phyloP scores from a whole-genome alignment of 2,329 filamentous ascomycete species.

The Diaporthe amygdali region DNA sequence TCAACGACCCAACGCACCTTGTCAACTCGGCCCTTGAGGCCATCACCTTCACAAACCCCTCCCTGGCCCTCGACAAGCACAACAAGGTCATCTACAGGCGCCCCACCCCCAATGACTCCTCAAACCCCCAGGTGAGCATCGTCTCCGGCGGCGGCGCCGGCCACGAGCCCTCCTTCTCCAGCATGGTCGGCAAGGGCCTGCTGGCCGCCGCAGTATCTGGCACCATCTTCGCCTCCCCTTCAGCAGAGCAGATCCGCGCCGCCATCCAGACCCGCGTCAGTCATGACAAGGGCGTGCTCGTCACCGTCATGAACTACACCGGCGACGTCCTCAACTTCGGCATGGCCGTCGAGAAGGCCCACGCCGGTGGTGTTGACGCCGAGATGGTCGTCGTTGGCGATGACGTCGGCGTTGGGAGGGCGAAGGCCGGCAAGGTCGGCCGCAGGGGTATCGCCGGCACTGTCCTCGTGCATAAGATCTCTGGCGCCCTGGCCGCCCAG shows the following conservation, averaged over 20 bases:
- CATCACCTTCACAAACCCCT: conserved; percentile 84
- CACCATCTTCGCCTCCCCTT: conserved; percentile 80
- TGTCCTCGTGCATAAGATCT: conserved; percentile 88
- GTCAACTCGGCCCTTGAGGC: conserved; percentile 78
- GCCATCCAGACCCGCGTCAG: conserved; percentile 78
- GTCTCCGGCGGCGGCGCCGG: conserved; percentile 89
- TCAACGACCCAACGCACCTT: conserved; percentile 81
- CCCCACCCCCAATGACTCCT: conserved; percentile 49
- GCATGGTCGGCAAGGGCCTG: conserved; percentile 82
- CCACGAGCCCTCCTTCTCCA: conserved; percentile 87
- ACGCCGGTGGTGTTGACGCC: conserved; percentile 75
- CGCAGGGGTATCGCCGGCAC: conserved; percentile 90
- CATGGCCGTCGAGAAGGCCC: conserved; percentile 90
- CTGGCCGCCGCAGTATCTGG: conserved; percentile 84
- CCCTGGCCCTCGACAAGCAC: conserved; percentile 74
- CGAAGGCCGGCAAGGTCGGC: conserved; percentile 88
- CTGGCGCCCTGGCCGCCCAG: conserved; percentile 79
- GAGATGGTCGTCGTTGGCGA: conserved; percentile 94
- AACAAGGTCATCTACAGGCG: conserved; percentile 87
- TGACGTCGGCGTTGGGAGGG: conserved; percentile 86
- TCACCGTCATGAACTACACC: conserved; percentile 97
- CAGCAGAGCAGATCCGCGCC: conserved; percentile 78
- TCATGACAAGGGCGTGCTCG: conserved; percentile 69
- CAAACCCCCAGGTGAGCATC: conserved; percentile 73
- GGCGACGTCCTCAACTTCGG: conserved; percentile 91